Evolutionary conservation across 805 yeast genomes (phyloP), one percentile per base, ranked within the genome.

Genomic region (Cyberlindnera subsufficiens): DNA sequence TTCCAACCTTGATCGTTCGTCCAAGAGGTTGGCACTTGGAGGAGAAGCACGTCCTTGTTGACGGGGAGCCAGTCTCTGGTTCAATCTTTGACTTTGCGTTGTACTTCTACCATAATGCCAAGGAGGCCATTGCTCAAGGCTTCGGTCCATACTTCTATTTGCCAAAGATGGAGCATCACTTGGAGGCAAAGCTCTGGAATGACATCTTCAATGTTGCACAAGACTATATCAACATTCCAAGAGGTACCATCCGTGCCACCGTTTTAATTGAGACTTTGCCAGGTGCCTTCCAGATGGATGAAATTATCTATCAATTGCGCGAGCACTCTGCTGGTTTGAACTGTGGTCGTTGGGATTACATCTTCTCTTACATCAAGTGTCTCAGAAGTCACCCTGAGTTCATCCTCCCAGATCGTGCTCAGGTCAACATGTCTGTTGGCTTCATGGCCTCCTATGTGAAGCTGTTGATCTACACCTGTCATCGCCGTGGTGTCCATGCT

Each of bases 321-420:
- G 80, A 78, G 40, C 95, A 85, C 63, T 81, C 85, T 42, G 75
- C 84, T 9, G 95, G 93, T 43, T 73, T 85, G 64, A 85, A 85
- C 68, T 85, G 93, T 72, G 95, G 95, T 54, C 76, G 95, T 67
- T 85, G 93, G 91, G 95, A 85, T 65, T 85, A 85, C 67, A 84
- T 85, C 65, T 85, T 85, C 68, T 79, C 86, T 32, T 82, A 86
- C 49, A 83, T 85, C 63, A 85, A 85, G 65, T 71, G 85, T 35
- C 73, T 85, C 52, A 76, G 89, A 67, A 82, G 80, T 65, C 76
- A 78, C 55, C 75, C 78, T 40, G 75, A 74, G 37, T 80, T 78
- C 57, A 71, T 85, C 45, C 68, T 85, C 49, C 93, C 95, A n/a
- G 85, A 84, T 67, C 72, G 95, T 63, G 78, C 79, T 44, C 83